Evolutionary conservation across 2,329 filamentous ascomycete species (phyloP), one percentile per base, ranked within the genome.

Genomic region (Penicillium sp.): DNA sequence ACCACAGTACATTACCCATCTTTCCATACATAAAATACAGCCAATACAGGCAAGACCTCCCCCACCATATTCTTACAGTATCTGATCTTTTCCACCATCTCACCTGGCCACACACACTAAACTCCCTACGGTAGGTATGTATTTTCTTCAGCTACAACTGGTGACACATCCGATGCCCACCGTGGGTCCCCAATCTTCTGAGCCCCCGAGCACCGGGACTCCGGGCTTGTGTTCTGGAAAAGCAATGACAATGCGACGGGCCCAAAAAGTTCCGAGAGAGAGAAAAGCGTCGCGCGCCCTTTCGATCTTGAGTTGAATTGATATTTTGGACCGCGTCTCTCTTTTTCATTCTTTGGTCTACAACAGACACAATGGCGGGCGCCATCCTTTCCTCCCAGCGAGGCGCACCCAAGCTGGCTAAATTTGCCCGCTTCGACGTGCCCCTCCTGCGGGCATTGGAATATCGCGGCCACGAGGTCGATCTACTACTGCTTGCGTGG

Each of bases 401-500:
- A 26, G 47, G 44, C 33, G 24, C 47, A 26, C 48, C 52, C 18
- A 55, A 51, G 45, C 52, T 55, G 34, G 47, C 52, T 34, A 55
- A 31, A 40, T 55, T 55, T 48, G 42, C 45, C 36, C 47, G 47
- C 18, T 55, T 51, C 42, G 33, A 55, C 34, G 52, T 51, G 18
- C 52, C 52, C 18, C 23, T 55, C 24, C 13, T 55, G 28, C 37
- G 40, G 16, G 26, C 48, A 8, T 42, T 23, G 40, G 48, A 50
- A 26, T 54, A 45, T 42, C 46, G 34, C 14, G 46, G 52, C 21
- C 46, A 28, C 23, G 52, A 54, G 18, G 46, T 50, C 33, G 52
- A 54, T 18, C 39, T 54, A 6, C 24, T 54, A 24, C 21, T 54
- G 16, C 46, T 54, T n/a, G 52, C 52, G 11, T 54, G 52, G 52